phyloP scores from a whole-genome alignment of 257 asterid genomes.

The Salvia hispanica region DNA sequence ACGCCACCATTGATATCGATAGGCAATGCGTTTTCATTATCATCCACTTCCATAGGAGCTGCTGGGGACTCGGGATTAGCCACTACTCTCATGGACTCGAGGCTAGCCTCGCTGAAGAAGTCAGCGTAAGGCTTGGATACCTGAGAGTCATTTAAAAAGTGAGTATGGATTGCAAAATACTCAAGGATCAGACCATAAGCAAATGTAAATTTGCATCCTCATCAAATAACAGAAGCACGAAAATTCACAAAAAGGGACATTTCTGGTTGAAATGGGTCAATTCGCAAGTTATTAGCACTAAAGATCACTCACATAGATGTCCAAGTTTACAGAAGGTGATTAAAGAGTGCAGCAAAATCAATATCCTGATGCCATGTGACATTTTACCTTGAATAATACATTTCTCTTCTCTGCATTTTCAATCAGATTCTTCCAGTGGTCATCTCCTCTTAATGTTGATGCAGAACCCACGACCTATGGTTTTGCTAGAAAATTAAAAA shows the following conservation, averaged over 20 bases:
- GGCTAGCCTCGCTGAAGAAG: slow-evolving; percentile 58
- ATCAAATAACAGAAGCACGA: too few species aligned
- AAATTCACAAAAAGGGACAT: background rate
- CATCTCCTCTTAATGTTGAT: slow-evolving; percentile 74
- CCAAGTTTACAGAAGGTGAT: too few species aligned
- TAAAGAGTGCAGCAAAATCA: too few species aligned
- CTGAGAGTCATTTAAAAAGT: slow-evolving; percentile 35
- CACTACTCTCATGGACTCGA: slow-evolving; percentile 49
- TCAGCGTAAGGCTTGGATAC: slow-evolving; percentile 79
- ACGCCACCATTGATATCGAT: slow-evolving; percentile 22
- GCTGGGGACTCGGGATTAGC: slow-evolving; percentile 29
- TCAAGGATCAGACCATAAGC: too few species aligned
- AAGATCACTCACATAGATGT: too few species aligned
- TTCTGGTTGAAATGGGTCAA: background rate
- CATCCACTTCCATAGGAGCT: slow-evolving; percentile 34
- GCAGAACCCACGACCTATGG: slow-evolving; percentile 95
- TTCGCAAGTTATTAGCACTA: too few species aligned
- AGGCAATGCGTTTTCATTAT: slow-evolving; percentile 41
- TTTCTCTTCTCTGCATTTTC: slow-evolving; percentile 81
- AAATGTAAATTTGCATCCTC: too few species aligned
- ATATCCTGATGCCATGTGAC: too few species aligned
- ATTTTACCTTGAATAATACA: slow-evolving; percentile 63
- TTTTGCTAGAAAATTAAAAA: background rate
- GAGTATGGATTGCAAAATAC: too few species aligned
- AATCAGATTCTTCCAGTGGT: slow-evolving; percentile 80